Base-by-base conservation (phyloP, 2,329 filamentous ascomycete species). In the Aureobasidium leucospermi region DNA sequence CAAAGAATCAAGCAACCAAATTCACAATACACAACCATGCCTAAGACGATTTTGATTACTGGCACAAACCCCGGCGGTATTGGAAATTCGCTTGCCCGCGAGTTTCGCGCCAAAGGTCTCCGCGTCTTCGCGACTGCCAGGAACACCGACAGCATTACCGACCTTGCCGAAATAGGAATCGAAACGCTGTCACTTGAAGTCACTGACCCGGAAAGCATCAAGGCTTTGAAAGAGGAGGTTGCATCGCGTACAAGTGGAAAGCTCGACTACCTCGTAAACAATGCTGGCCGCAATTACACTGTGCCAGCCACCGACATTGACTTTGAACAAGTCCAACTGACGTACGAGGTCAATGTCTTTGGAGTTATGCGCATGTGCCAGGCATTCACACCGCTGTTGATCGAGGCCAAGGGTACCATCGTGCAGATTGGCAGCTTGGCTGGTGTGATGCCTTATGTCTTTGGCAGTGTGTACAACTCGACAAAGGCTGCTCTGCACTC, bases 71-170 rank as follows among this genome's bases (percentile, higher is more conserved):
- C 80, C 6, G 80, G 81, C 41, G 79, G 80, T 57, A 84, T 85
- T 62, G 83, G 83, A 31, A 78, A 85, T 65, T 78, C 78, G 15
- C 74, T 86, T 13, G 81, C 82, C 1, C 74, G 76, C 16, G 81
- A 84, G 65, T 85, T 85, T 66, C 75, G 82, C 59, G 70, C 68
- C 32, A 69, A 73, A 65, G 80, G 80, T 53, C 73, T 81, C 60
- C 76, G 79, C 28, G 83, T 86, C 58, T 78, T 85, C 58, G 81
- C 81, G 11, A 84, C 82, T 3, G 82, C 81, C 11, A 77, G 82
- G 65, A 74, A 80, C 59, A 74, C 77, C 41, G 69, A 71, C 16
- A 75, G 75, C 47, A 77, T 84, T 64, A 67, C 74, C 34, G 77
- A 81, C 61, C 70, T 82, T 13, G 74, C 74, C 16, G 70, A 73